Evolutionary conservation across 495 filamentous ascomycete genomes (phyloP), one percentile per base, ranked within the genome.

Genomic region (Friedmanniomyces simplex): DNA sequence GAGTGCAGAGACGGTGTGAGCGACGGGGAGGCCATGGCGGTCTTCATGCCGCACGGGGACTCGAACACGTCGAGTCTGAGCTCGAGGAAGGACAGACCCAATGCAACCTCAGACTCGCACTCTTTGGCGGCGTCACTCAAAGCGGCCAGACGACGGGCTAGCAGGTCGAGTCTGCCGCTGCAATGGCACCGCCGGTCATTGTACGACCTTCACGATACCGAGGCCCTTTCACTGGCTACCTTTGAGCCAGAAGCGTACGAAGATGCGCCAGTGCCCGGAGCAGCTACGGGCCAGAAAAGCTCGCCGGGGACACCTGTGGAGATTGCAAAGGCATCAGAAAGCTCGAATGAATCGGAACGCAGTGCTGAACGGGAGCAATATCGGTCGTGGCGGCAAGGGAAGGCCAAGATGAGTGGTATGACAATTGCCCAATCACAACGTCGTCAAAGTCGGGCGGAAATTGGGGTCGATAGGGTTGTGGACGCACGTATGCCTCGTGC

Each of bases 401-500:
- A 69, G 36, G 63, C 69, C 11, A 63, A 60, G 48, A 46, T 65
- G 18, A 50, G 24, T 30, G 60, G 60, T 21, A 50, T 61, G 62
- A 52, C 57, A n/a, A 59, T 60, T 50, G 48, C 32, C 51, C 61
- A 46, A 34, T 54, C 56, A 20, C 54, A 59, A 43, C 55, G 59
- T 16, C 43, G 58, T 20, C 57, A 61, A 14, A 66, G 64, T 32
- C 21, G 58, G 10, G 50, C 62, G n/a, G 43, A 73, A 45, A 69
- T 72, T 14, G 72, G 74, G 22, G 85, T 95, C 14, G 90, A 95
- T 58, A 87, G 85, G 68, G 86, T 85, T 20, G 91, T 96, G 62
- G 82, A 88, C 58, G 89, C 90, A 42, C 88, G 84, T 37, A 67
- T 95, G 50, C 75, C 86, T 3, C 85, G 87, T 34, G 75, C 79